Evolutionary conservation across 345 rosid genomes (phyloP), one percentile per base, ranked within the genome.

Genomic region (Gossypium ekmanianum): DNA sequence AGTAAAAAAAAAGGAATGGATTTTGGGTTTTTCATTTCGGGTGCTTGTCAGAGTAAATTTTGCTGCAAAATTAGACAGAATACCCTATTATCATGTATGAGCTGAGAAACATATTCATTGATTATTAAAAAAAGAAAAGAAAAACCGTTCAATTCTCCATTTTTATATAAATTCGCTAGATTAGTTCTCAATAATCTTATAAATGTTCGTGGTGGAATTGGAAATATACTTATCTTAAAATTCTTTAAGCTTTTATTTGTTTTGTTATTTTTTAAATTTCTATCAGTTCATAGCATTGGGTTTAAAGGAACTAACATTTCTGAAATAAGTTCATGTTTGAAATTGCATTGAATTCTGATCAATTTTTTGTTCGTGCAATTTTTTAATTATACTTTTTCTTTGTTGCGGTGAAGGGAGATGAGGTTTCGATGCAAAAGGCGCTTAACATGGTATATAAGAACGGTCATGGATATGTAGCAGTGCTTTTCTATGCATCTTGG

Each of bases 401-500:
- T 71, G 11, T 4, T 55, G 20, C 51, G 80, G 68, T 85, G 78
- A 76, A 94, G 98, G 98, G 97, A 18, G 95, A 91, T 77, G 98
- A 91, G 77, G 83, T 81, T 76, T 89, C 91, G 39, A 76, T 94
- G 78, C 98, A 81, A 67, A 89, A 81, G 74, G 94, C 85, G 7
- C 71, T 92, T 82, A 88, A 78, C 78, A 81, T 92, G 83, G 86
- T 91, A 72, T 81, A 91, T 78, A 85, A 77, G 87, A 81, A 84
- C 57, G 80, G 86, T 34, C 79, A 84, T 68, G 82, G 81, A 41
- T 90, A 89, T 65, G 97, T 89, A 71, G 96, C 98, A n/a, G 85
- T 92, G 84, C 92, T 94, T 65, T 94, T 94, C 79, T 92, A 91
- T 78, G 97, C 98, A 65, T 89, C 95, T 2, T 92, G 98, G 98